phyloP scores from a whole-genome alignment of 1,284 basidiomycete species.

The Sanghuangporus baumii region DNA sequence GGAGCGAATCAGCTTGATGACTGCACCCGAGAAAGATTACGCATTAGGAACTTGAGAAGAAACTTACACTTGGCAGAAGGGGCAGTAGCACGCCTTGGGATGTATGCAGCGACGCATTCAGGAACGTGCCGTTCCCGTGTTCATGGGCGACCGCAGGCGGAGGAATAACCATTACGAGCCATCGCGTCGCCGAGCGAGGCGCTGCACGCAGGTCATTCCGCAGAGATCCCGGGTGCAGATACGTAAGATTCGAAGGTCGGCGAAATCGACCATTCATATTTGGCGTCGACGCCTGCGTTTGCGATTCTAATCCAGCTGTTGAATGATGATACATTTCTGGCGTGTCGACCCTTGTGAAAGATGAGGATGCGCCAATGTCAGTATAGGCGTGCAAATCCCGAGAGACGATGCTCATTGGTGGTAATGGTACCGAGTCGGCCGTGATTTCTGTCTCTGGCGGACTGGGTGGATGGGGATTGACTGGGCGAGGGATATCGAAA shows the following conservation, averaged over 20 bases:
- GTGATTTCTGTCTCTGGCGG: conserved; percentile 48
- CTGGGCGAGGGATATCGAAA: conserved; percentile 41
- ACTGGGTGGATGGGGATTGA: conserved; percentile 39
- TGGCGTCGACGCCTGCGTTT: conserved; percentile 17
- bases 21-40: background rate
- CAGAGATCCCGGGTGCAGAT: conserved; percentile 46
- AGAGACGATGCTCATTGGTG: conserved; percentile 21
- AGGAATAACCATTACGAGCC: conserved; percentile 65
- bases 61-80: conserved; percentile 63
- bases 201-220: conserved; percentile 42
- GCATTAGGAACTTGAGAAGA: background rate
- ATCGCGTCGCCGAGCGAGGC: conserved; percentile 40
- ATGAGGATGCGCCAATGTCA: conserved; percentile 17
- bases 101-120: conserved; percentile 54
- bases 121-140: conserved; percentile 52
- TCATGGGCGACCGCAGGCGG: conserved; percentile 52
- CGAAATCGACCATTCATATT: conserved; percentile 32
- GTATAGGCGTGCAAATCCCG: conserved; percentile 23
- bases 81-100: conserved; percentile 70
- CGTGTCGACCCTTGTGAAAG: conserved; percentile 7
- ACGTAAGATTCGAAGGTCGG: conserved; percentile 47
- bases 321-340: conserved; percentile 6
- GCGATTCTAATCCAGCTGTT: conserved; percentile 18
- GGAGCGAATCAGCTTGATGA: background rate
- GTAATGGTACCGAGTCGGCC: conserved; percentile 27